Base-by-base conservation (phyloP, 2,329 filamentous ascomycete genomes). In the Colletotrichum lupini region DNA sequence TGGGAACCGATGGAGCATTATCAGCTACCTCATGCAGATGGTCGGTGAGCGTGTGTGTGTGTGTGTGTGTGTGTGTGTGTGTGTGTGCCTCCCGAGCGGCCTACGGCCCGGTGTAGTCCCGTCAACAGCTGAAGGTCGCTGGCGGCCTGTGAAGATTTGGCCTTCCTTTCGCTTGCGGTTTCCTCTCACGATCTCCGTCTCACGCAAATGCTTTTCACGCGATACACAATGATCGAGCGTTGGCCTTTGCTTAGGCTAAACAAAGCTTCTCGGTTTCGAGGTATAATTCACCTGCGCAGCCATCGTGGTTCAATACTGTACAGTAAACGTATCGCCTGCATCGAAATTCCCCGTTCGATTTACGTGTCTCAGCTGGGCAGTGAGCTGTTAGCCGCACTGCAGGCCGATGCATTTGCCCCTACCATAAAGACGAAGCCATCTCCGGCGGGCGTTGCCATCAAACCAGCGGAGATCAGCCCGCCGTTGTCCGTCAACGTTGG, bases 401-500 rank as follows among this genome's bases (percentile, higher is more conserved):
- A 64, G 56, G 30, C 37, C 30, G 37, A 16, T 12, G 52, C n/a
- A 28, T 22, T 26, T 49, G 68, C 57, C 28, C 19, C 26, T 42
- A 37, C 30, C 32, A 14, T 14, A 30, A n/a, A 28, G 16, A 53
- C 35, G 19, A 19, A 56, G 22, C 46, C 22, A 49, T 30, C n/a
- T 24, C 46, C 26, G 22, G 49, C 46, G 57, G 57, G 12, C 35
- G 19, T 22, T 46, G 30, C 12, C 46, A 68, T 59, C 22, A 26
- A 32, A 56, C 24, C 28, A 19, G 49, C 71, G 53, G 71, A 71
- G 61, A 55, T 65, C 56, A 73, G 35, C 61, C 42, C 42, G 30
- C 60, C 71, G 46, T 35, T 14, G 55, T 56, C 70, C 49, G 62
- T 37, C 57, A 67, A 26, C 32, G 24, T 57, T 35, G 68, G 67